These are phyloP conservation scores for Dichotomopilus funicola DNA, from an alignment of 2,329 filamentous ascomycete species.

Conservation along the genomic window DNA sequence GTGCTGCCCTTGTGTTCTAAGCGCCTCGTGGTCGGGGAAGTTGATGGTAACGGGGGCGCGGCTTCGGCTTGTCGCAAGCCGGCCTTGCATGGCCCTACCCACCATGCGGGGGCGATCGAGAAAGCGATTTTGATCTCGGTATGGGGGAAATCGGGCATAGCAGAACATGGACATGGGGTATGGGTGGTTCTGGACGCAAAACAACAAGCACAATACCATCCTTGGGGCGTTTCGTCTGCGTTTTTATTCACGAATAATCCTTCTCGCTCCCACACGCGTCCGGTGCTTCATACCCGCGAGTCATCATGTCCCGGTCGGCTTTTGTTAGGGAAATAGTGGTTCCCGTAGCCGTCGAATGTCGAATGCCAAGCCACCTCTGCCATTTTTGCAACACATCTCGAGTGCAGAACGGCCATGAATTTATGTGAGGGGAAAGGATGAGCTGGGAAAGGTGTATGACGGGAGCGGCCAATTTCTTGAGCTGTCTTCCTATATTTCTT, in stretches of 20 bases:
- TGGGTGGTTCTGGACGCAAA: conserved; percentile 25
- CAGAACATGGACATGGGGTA: conserved; percentile 26
- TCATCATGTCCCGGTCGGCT: conserved; percentile 3
- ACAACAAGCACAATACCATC: conserved; percentile 27
- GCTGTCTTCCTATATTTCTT: neutral
- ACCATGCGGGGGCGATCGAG: conserved; percentile 20
- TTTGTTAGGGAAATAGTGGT: neutral
- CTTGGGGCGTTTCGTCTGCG: conserved; percentile 27
- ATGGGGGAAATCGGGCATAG: conserved; percentile 23
- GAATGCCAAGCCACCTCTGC: conserved; percentile 7
- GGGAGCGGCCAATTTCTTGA: too few relatives aligned
- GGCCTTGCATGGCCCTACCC: conserved; percentile 21
- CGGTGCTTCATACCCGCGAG: neutral
- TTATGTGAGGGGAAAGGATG: neutral
- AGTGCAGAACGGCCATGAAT: neutral
- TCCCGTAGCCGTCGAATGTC: conserved; percentile 3
- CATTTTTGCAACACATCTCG: neutral
- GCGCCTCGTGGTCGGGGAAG: conserved; percentile 33
- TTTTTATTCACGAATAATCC: conserved; percentile 24
- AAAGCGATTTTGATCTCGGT: conserved; percentile 23
- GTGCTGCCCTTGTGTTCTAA: conserved; percentile 99
- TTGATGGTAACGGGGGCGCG: conserved; percentile 19
- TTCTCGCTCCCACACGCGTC: conserved; percentile 16
- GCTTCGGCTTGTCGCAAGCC: conserved; percentile 23
- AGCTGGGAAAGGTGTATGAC: too few relatives aligned